Evolutionary conservation across 1,139 yeast genomes (phyloP).

Genomic region (Zhuliangozyma blackwelliae): DNA sequence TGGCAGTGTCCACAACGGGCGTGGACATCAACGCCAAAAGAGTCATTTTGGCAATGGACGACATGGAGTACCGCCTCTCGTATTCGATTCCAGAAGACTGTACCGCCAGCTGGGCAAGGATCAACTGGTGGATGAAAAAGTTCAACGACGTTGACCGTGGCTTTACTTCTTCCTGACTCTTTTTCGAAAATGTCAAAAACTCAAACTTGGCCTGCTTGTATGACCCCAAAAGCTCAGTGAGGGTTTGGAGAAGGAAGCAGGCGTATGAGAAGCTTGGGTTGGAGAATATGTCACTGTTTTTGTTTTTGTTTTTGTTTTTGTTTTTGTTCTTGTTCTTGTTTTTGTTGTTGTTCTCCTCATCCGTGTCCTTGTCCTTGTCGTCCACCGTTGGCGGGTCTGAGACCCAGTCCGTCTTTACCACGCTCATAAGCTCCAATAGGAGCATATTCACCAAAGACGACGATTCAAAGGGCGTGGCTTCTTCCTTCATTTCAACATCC

Average conservation of each 20-base stretch:
- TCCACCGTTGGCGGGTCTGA: constrained; percentile 23
- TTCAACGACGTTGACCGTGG: constrained; percentile 78
- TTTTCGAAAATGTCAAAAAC: constrained; percentile 71
- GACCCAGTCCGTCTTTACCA: constrained; percentile 49
- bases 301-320: constrained; percentile 14
- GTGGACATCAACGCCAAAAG: constrained; percentile 62
- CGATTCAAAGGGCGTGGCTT: constrained; percentile 19
- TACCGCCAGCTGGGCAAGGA: constrained; percentile 50
- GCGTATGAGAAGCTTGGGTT: constrained; percentile 57
- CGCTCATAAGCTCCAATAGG: constrained; percentile 60
- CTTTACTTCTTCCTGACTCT: constrained; percentile 33
- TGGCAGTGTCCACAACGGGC: constrained; percentile 35
- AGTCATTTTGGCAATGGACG: constrained; percentile 49
- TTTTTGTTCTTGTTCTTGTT: constrained; percentile 14
- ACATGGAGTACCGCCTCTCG: constrained; percentile 42
- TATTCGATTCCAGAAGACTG: constrained; percentile 25
- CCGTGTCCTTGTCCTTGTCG: constrained; percentile 7
- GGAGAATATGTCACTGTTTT: constrained; percentile 27
- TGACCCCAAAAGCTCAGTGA: constrained; percentile 72
- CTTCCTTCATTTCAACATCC: constrained; percentile 32
- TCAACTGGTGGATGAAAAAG: constrained; percentile 68
- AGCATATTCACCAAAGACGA: constrained; percentile 63
- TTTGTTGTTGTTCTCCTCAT: no score
- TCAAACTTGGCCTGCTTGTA: constrained; percentile 81
- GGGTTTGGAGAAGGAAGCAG: constrained; percentile 60